These are phyloP conservation scores for Trichoderma gracile DNA, from an alignment of 2,329 filamentous ascomycete species.

Conservation along the genomic window DNA sequence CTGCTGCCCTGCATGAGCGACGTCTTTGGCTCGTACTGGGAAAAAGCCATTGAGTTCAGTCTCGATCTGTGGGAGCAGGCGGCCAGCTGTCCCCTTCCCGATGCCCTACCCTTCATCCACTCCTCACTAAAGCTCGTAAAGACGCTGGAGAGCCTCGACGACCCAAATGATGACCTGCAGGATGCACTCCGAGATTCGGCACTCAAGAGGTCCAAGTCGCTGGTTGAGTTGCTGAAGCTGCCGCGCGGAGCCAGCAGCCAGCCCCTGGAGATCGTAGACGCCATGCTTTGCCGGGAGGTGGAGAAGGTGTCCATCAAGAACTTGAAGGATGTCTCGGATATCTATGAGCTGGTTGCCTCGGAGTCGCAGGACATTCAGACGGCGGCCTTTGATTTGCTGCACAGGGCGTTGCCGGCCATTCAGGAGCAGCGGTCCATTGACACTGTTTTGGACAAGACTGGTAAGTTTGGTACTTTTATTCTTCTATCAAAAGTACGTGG, in stretches of 20 bases:
- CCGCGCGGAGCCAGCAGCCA: constrained; percentile 53
- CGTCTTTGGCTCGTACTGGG: constrained; percentile 89
- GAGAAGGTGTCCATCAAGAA: constrained; percentile 62
- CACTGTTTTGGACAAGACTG: constrained; percentile 66
- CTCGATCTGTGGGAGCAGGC: constrained; percentile 57
- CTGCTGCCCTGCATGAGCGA: constrained; percentile 75
- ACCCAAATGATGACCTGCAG: constrained; percentile 81
- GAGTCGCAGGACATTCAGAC: constrained; percentile 75
- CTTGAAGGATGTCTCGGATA: constrained; percentile 63
- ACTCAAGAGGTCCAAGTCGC: constrained; percentile 54
- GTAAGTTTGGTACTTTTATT: constrained; percentile 34
- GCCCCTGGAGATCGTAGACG: constrained; percentile 73
- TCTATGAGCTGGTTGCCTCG: constrained; percentile 76
- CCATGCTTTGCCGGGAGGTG: constrained; percentile 69
- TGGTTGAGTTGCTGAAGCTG: constrained; percentile 65
- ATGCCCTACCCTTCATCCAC: constrained; percentile 64
- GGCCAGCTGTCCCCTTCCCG: constrained; percentile 44
- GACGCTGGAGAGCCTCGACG: constrained; percentile 62
- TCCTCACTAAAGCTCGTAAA: constrained; percentile 71
- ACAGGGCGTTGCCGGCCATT: constrained; percentile 71
- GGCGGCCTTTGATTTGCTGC: constrained; percentile 77
- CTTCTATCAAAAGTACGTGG: neutral
- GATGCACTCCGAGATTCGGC: constrained; percentile 68
- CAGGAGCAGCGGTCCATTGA: constrained; percentile 86
- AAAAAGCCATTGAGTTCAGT: constrained; percentile 61